Percentiles rank a stretch among this genome's conserved stretches.
phyloP scores from a whole-genome alignment of 208 protist species.

The Acanthamoeba lenticulata region DNA sequence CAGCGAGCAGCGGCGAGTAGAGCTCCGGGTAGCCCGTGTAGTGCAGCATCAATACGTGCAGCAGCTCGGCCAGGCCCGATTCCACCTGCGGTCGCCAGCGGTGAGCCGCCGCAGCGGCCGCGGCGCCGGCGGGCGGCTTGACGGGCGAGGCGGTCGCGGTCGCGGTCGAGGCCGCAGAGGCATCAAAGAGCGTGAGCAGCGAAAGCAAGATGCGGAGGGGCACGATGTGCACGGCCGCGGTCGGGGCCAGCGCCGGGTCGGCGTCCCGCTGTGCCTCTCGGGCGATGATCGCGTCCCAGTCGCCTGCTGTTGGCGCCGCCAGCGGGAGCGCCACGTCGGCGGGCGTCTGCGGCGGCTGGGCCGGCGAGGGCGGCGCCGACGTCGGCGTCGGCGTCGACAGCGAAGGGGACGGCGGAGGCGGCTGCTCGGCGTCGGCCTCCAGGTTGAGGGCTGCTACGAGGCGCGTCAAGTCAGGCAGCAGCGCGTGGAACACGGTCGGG shows the following conservation, averaged over 20 bases:
- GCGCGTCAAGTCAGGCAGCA: background rate
- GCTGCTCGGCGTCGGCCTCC: background rate
- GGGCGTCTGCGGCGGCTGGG: too few species aligned
- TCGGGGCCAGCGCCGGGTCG: background rate
- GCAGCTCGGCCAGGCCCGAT: background rate
- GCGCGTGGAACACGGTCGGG: background rate
- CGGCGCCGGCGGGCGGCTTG: too few species aligned
- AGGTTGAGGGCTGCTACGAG: background rate
- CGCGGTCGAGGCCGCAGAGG: background rate
- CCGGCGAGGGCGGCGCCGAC: too few species aligned
- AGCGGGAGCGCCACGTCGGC: background rate
- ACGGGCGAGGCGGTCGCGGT: background rate
- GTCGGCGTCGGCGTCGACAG: too few species aligned
- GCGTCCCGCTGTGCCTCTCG: background rate
- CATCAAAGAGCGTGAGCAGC: background rate
- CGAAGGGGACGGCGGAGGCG: too few species aligned
- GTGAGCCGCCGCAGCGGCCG: too few species aligned
- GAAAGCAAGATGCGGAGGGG: background rate
- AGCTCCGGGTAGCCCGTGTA: constrained; percentile 47
- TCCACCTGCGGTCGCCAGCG: background rate
- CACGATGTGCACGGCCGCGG: background rate
- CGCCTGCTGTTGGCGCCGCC: background rate
- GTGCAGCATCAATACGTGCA: constrained; percentile 45
- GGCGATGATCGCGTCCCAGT: background rate
- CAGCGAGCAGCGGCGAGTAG: background rate